These are phyloP conservation scores for Camellia oleifera DNA, from an alignment of 179 eudicot genomes.

Conservation along the genomic window DNA sequence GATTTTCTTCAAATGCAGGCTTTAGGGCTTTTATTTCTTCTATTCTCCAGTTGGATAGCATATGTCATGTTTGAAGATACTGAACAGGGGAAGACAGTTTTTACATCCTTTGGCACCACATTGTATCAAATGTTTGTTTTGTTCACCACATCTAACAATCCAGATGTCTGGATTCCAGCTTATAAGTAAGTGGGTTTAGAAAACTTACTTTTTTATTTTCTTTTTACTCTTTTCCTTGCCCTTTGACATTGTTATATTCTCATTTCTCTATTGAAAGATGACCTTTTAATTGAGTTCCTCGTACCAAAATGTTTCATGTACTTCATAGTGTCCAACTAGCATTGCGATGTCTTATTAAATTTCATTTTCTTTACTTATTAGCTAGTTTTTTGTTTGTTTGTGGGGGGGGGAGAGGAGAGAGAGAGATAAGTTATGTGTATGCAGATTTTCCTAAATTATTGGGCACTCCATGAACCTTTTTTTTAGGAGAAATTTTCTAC, in stretches of 20 bases:
- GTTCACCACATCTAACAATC: slow-evolving; percentile 94
- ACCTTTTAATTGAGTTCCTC: neutral
- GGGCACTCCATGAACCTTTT: too few relatives aligned
- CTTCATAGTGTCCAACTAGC: neutral
- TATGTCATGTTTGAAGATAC: slow-evolving; percentile 97
- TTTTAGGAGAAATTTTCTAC: too few relatives aligned
- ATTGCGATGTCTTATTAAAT: neutral
- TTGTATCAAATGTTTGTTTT: slow-evolving; percentile 88
- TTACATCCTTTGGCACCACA: slow-evolving; percentile 80
- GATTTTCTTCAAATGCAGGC: slow-evolving; percentile 53
- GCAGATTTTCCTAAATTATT: too few relatives aligned
- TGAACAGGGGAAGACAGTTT: slow-evolving; percentile 68
- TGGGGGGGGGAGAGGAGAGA: too few relatives aligned
- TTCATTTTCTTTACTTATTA: neutral
- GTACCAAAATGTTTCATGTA: neutral
- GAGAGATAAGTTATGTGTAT: too few relatives aligned
- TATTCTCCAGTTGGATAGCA: slow-evolving; percentile 95
- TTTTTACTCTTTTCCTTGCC: neutral
- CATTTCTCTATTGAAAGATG: neutral
- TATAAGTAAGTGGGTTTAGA: slow-evolving; percentile 69
- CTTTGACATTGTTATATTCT: neutral
- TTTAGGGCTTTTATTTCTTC: slow-evolving; percentile 64
- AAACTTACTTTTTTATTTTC: neutral
- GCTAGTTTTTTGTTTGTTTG: too few relatives aligned
- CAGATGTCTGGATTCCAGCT: slow-evolving; percentile 99